Evolutionary conservation across 2,329 filamentous ascomycete species (phyloP), one percentile per base, ranked within the genome.

Genomic region (Talaromyces amestolkiae): DNA sequence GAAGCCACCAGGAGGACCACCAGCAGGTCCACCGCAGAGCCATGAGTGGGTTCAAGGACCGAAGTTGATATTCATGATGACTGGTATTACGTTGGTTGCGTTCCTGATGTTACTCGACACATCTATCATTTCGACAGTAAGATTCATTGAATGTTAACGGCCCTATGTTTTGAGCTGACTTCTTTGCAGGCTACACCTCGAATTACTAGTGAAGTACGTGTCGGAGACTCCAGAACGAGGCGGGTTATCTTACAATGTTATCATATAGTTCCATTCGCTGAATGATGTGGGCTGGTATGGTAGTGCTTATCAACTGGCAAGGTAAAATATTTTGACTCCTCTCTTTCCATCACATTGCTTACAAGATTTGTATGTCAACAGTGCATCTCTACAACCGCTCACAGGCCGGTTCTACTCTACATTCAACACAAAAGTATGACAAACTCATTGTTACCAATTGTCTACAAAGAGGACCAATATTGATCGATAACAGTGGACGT

Each of bases 51-150:
- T 64, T 43, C 31, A 31, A 17, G 61, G 61, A 24, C 35, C 54
- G 47, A 56, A 27, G 9, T 43, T 64, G 41, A 27, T 58, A 10
- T 67, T 70, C 58, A 68, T 76, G n/a, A 70, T 80, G 19, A 66
- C 67, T 6, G 74, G 74, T 2, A 70, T 84, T 15, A 81, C 80
- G 0, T 67, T 82, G 3, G 78, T 77, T 8, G 76, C 78, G 15
- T 85, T 85, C 66, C 68, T 84, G 19, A 79, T 83, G 73, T 69
- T 85, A 67, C 68, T 86, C 3, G 85, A 86, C 64, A 81, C 78
- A 43, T 83, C 84, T 1, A 85, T 87, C 60, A 78, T 87, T 62
- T 76, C 80, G 9, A 86, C 85, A 4, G 84, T 78, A 24, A 9
- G 45, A 9, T 17, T 3, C 13, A 49, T 24, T 15, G 24, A 8